Base-by-base conservation (phyloP, 2,329 filamentous ascomycete species). In the Ilyonectria mors-panacis region DNA sequence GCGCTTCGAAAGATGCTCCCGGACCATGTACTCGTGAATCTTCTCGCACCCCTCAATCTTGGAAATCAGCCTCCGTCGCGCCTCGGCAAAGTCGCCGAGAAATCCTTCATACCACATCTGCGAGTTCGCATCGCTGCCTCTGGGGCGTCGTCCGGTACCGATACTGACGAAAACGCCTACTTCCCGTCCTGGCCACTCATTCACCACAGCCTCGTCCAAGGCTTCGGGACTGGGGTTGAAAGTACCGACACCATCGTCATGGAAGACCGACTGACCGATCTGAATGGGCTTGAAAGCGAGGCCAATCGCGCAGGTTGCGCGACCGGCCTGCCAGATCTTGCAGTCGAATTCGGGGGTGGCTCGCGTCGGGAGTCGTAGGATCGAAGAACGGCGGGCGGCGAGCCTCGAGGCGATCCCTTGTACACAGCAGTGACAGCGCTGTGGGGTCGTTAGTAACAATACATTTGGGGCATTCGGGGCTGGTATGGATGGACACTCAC, bases 11-110 rank as follows among this genome's bases (percentile, higher is more conserved):
- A 98, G 85, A 72, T 95, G 89, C 54, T 97, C 93, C 65, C 89
- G 90, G 65, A 92, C 83, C 94, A 98, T 97, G 74, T 90, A 89
- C 77, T 94, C 90, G 79, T 99, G 96, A 2, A 93, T 97, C 69
- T 89, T 89, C 80, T 99, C 96, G 79, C 96, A 99, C 2, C 93
- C 94, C 79, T 99, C 96, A 67, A 99, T 97, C 81, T 99, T 98
- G 53, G 91, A 82, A 64, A 98, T 95, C 72, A 99, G 85, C 67
- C 91, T 91, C 72, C 93, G 88, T 70, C 95, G 88, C 8, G 96
- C 96, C 74, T 99, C 96, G 1, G 94, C 94, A 79, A 97, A 98
- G 39, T 94, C 94, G 59, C 95, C 94, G 75, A 98, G 85, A 78
- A 98, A 97, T 8, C 93, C 94, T 78, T 98, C 95, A 85, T 97